A percentile compares a stretch with the other conserved stretches of the same genome.
Conservation (phyloP, 1,284 basidiomycete species). For the Ganoderma boninense region DNA sequence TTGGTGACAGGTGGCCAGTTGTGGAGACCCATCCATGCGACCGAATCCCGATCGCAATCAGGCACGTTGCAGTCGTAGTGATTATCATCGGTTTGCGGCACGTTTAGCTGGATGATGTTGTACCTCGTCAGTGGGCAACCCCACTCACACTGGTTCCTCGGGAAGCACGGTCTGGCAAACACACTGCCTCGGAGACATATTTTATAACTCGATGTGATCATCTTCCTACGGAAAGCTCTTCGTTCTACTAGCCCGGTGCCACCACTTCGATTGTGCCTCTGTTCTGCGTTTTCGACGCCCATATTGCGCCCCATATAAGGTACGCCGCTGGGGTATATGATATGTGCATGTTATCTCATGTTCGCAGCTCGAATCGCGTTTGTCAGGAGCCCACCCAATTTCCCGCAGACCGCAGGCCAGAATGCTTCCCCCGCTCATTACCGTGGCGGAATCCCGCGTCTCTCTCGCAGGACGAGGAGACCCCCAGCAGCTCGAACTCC, state of each 20-base stretch:
- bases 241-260: neutral
- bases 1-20: neutral
- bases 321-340: neutral
- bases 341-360: neutral
- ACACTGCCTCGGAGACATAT: neutral
- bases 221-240: neutral
- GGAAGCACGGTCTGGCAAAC: neutral
- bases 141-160: neutral
- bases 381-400: neutral
- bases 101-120: neutral
- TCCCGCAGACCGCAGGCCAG: neutral
- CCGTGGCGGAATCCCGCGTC: neutral
- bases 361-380: neutral
- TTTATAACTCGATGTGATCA: neutral
- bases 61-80: neutral
- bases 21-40: neutral
- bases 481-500: neutral
- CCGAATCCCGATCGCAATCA: neutral
- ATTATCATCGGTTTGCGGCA: conserved; percentile 1
- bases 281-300: neutral
- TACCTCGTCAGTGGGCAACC: neutral
- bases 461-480: conserved; percentile 1
- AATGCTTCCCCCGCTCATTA: neutral
- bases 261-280: neutral
- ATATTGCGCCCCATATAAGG: neutral